phyloP scores from a whole-genome alignment of 106 monocot species.

The Apostasia shenzhenica region DNA sequence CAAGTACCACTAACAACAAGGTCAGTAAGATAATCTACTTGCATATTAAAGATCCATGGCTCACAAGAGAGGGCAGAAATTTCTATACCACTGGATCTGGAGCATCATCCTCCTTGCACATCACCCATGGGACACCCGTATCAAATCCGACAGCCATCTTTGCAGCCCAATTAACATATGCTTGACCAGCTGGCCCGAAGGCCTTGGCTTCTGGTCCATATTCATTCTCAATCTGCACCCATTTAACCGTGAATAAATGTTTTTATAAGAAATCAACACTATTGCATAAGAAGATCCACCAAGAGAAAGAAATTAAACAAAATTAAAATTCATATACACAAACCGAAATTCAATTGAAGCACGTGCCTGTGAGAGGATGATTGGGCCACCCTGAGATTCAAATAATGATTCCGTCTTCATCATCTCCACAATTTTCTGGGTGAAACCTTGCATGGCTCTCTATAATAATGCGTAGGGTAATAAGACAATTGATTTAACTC shows the following conservation, averaged over 20 bases:
- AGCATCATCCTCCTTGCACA: conserved; percentile 99
- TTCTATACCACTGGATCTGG: conserved; percentile 86
- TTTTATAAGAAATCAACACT: not conserved
- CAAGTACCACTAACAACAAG: not conserved
- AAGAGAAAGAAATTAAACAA: not conserved
- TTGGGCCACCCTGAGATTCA: conserved; percentile 93
- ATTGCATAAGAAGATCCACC: not conserved
- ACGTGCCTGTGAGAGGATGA: conserved; percentile 79
- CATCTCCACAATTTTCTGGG: conserved; percentile 83
- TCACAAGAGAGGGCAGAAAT: not conserved
- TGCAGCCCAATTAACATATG: conserved; percentile 88
- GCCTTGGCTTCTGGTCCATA: conserved; percentile 83
- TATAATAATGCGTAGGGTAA: conserved; percentile 13
- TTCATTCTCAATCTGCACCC: conserved; percentile 92
- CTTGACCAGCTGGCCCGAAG: conserved; percentile 61
- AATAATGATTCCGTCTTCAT: conserved; percentile 85
- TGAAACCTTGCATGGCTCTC: conserved; percentile 91
- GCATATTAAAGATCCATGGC: not conserved
- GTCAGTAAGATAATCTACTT: not conserved
- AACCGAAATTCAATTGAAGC: not conserved
- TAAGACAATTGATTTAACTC: not conserved
- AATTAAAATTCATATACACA: conserved; percentile 19
- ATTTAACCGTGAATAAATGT: conserved; percentile 2
- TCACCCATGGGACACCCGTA: conserved; percentile 95
- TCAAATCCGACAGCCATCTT: conserved; percentile 73